phyloP scores from a whole-genome alignment of 176 grass and related monocot genomes.

The Zea luxurians region DNA sequence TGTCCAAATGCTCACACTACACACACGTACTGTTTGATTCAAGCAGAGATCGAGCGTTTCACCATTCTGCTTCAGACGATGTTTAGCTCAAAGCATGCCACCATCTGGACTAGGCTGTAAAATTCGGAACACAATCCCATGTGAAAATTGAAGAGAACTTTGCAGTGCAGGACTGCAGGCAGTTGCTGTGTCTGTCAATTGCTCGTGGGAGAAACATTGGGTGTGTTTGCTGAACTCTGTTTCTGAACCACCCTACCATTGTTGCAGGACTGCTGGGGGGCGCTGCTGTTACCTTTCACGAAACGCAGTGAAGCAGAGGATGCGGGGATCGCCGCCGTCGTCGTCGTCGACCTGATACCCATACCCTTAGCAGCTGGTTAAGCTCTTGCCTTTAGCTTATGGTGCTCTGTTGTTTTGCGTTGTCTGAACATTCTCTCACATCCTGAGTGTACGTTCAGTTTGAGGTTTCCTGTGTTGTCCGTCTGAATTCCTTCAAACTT shows the following conservation, averaged over 20 bases:
- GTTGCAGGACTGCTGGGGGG: conserved; percentile 40
- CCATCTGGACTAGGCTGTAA: neutral
- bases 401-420: neutral
- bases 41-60: neutral
- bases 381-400: conserved; percentile 1
- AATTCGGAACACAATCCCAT: neutral
- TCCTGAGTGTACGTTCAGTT: neutral
- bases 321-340: too few species aligned
- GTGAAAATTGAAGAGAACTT: neutral
- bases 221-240: neutral
- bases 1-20: neutral
- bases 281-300: conserved; percentile 14
- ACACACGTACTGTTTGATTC: neutral
- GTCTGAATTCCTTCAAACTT: neutral
- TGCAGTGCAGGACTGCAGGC: neutral
- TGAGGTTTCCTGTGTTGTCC: neutral
- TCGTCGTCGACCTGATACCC: neutral
- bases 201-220: neutral
- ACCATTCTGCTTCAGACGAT: neutral
- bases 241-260: neutral
- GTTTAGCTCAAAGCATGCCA: neutral
- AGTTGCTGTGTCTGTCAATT: neutral
- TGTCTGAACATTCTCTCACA: conserved; percentile 8
- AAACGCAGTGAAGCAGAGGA: neutral
- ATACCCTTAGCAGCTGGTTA: neutral